Evolutionary conservation across 768 basidiomycete genomes (phyloP), one percentile per base, ranked within the genome.

Genomic region (Mrakia gelida): DNA sequence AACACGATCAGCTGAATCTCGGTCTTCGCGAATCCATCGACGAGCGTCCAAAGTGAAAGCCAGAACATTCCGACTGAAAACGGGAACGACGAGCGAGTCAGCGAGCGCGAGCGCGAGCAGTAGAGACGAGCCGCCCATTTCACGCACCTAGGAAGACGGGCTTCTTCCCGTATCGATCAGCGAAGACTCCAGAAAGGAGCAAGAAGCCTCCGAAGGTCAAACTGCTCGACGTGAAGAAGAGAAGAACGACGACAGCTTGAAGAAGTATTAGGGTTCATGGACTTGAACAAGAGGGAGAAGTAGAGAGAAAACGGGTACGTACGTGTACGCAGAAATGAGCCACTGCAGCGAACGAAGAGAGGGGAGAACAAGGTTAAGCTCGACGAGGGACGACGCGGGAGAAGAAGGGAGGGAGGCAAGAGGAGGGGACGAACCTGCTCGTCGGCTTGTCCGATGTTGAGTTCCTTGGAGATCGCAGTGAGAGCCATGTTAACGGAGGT

Each of bases 131-230:
- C 34, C n/a, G n/a, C n/a, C n/a, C n/a, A n/a, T n/a, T n/a, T n/a
- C n/a, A n/a, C n/a, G n/a, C n/a, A 71, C 63, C 41, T 16, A 70
- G 13, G 77, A 80, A 80, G 23, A 79, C 63, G 3, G 56, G 32
- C 75, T 73, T 80, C 76, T 76, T 79, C 70, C 80, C 80, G 63
- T 75, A 80, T 16, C 80, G 76, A 56, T 80, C 80, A 3, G 79
- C 74, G 16, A 80, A 52, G 11, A 80, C 80, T 26, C 80, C 79
- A 52, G 73, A 62, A 34, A 75, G 79, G 43, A 80, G 76, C 11
- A 80, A 71, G 75, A 80, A 80, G 8, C 78, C 78, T 30, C 75
- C 80, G 38, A 80, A 80, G 8, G 77, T 68, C 23, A 80, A 59
- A 3, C 73, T 75, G 71, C 70, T 76, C 2, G 71, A 13, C 34